phyloP scores from a whole-genome alignment of 2,329 filamentous ascomycete species.

The Colletotrichum sp. region DNA sequence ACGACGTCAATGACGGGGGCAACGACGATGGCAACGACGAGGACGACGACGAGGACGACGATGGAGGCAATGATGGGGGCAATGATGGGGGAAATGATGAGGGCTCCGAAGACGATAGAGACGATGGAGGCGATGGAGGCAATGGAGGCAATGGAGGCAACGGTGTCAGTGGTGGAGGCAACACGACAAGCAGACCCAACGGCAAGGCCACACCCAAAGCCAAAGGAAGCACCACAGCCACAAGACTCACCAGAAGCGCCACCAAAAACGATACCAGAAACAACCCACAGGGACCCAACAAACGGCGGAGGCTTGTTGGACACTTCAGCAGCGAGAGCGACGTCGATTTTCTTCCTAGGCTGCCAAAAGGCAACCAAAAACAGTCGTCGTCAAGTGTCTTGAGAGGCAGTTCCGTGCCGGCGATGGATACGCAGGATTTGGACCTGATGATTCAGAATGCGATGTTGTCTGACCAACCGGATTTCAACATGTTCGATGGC shows the following conservation, averaged over 20 bases:
- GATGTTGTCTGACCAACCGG: background rate
- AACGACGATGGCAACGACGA: no score
- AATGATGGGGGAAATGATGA: no score
- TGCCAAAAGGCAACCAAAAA: background rate
- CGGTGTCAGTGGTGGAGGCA: background rate
- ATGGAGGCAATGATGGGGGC: no score
- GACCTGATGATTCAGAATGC: background rate
- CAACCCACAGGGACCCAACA: background rate
- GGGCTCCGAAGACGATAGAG: no score
- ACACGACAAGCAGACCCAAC: background rate
- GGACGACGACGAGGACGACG: no score
- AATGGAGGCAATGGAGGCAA: background rate
- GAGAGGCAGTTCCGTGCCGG: background rate
- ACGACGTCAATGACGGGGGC: no score
- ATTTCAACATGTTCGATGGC: background rate
- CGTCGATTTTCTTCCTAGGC: background rate
- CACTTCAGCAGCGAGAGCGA: background rate
- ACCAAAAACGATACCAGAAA: background rate
- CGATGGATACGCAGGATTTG: background rate
- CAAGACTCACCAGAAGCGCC: background rate
- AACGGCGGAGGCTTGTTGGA: background rate
- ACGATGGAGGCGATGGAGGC: no score
- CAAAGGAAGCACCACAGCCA: background rate
- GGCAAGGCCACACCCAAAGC: background rate
- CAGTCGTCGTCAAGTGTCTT: background rate